Evolutionary conservation across 2,329 filamentous ascomycete genomes (phyloP).

Genomic region (Zymoseptoria pseudotritici): DNA sequence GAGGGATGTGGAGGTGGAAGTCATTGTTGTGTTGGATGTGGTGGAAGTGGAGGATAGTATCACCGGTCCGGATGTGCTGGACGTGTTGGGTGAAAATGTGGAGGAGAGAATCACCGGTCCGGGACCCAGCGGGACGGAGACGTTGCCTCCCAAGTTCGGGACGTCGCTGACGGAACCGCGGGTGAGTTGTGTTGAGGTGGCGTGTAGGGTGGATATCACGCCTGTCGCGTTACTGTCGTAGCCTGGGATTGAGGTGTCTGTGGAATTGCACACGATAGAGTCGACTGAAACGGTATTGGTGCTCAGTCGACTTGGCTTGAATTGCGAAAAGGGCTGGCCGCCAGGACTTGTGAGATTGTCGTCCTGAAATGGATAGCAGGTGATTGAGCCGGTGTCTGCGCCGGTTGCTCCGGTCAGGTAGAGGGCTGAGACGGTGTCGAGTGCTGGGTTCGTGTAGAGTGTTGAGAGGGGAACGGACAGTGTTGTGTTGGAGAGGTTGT

Average conservation of each 20-base stretch:
- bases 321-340: conserved; percentile 19
- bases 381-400: conserved; percentile 14
- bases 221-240: neutral
- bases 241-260: neutral
- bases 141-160: neutral
- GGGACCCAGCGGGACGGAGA: neutral
- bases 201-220: conserved; percentile 6
- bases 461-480: conserved; percentile 19
- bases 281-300: conserved; percentile 23
- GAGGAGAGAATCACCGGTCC: neutral
- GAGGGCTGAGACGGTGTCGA: conserved; percentile 20
- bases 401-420: conserved; percentile 17
- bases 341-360: conserved; percentile 15
- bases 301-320: conserved; percentile 14
- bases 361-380: conserved; percentile 19
- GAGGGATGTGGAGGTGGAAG: neutral
- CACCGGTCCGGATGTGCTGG: neutral
- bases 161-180: neutral
- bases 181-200: conserved; percentile 1
- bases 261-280: conserved; percentile 17
- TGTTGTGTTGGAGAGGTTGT: conserved; percentile 20
- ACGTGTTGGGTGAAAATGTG: neutral
- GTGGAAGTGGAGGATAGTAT: neutral
- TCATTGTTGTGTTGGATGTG: too few species aligned
- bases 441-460: conserved; percentile 17